Evolutionary conservation across 345 rosid genomes (phyloP).

Genomic region (Gossypium mustelinum): DNA sequence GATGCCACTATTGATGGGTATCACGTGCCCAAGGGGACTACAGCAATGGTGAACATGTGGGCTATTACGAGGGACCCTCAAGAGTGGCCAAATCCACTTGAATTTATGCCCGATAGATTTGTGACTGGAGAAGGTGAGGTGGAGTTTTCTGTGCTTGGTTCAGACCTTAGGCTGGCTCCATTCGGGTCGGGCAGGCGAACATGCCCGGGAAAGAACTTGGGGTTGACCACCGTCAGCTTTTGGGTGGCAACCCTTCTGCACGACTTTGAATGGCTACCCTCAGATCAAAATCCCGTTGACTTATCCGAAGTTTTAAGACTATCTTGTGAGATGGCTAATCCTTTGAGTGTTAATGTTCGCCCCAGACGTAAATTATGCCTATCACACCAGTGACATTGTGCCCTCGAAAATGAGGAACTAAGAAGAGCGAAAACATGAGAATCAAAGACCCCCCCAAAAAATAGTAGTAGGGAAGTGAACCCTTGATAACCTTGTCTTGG

Average conservation of each 20-base stretch:
- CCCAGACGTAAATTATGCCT: constrained; percentile 30
- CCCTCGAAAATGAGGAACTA: neutral
- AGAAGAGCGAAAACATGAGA: neutral
- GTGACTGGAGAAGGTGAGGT: constrained; percentile 31
- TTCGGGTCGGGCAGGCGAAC: constrained; percentile 83
- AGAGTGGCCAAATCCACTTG: constrained; percentile 63
- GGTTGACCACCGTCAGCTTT: constrained; percentile 54
- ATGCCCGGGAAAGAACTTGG: constrained; percentile 79
- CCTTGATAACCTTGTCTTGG: constrained; percentile 8
- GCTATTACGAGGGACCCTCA: constrained; percentile 77
- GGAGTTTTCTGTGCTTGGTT: constrained; percentile 72
- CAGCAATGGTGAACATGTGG: constrained; percentile 98
- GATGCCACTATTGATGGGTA: constrained; percentile 70
- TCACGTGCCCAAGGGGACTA: constrained; percentile 82
- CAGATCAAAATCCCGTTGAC: constrained; percentile 40
- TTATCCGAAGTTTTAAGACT: constrained; percentile 63
- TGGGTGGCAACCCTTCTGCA: constrained; percentile 73
- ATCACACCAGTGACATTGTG: neutral
- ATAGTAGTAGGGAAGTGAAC: neutral
- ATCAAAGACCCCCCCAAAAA: neutral
- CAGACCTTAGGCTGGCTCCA: constrained; percentile 81
- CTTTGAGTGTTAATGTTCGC: constrained; percentile 41
- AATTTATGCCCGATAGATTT: constrained; percentile 67
- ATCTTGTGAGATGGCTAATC: constrained; percentile 81
- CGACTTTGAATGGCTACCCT: constrained; percentile 57